Base-by-base conservation (phyloP, 345 rosid genomes). In the Gossypium bickii region DNA sequence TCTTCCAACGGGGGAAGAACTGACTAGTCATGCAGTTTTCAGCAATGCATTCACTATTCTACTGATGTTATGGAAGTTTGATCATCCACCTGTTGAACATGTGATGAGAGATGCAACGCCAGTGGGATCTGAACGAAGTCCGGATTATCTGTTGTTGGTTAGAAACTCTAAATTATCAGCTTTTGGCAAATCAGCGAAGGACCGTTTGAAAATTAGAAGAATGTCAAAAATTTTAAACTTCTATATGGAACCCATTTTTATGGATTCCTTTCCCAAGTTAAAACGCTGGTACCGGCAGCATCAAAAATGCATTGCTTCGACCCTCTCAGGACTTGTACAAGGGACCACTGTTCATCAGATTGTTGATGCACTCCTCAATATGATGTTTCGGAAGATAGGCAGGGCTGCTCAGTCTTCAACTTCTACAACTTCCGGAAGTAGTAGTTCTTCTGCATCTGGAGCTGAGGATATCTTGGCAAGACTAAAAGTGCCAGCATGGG, bases 401-500 rank as follows among this genome's bases (percentile, higher is more conserved):
- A 84, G 85, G 77, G 85, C 85, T 73, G 81, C 81, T 77, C 89
- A 86, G 67, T 76, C 92, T 73, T 77, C 81, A 53, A 72, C 90
- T 59, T 69, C 89, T 69, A 58, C 93, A 63, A 81, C 90, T 82
- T 91, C 99, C 10, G 99, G 87, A 75, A 91, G 96, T 86, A 89
- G 90, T 78, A 87, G 75, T 80, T 86, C 94, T 73, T 87, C 93
- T 25, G 90, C 89, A 55, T 79, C 93, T 34, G 88, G 78, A 75
- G 79, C 83, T 52, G 99, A 91, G 75, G 99, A 93, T 73, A 76
- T 82, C 20, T 86, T 77, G 22, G 57, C 75, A 79, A 85, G 85
- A 76, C 93, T 93, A 71, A 92, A 87, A 83, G 77, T 95, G 71
- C 93, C 98, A 70, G 98, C 96, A 61, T 95, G 99, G 99, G 97